These are phyloP conservation scores for Zizania palustris DNA, from an alignment of 202 grass and related monocot genomes.

Conservation along the genomic window DNA sequence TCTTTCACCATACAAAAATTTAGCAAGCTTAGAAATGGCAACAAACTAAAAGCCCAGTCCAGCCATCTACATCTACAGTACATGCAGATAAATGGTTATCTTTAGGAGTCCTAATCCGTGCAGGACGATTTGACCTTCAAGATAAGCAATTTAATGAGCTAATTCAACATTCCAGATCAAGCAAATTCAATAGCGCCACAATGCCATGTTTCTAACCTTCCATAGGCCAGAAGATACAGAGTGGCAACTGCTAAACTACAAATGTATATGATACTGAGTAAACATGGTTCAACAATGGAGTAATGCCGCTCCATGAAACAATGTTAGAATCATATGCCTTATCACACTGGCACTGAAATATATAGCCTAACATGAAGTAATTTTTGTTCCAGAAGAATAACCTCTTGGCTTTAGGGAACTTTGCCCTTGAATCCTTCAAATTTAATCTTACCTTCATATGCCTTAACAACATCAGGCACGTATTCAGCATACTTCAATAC, in stretches of 20 bases:
- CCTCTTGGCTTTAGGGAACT: not conserved
- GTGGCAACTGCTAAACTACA: not conserved
- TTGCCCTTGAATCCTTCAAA: constrained; percentile 36
- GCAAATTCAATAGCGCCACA: constrained; percentile 1
- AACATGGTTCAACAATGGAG: not conserved
- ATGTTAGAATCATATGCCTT: constrained; percentile 15
- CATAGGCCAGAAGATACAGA: not conserved
- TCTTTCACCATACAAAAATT: no score
- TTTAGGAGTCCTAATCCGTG: not conserved
- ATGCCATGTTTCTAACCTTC: constrained; percentile 5
- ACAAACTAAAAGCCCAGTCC: no score
- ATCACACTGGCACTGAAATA: constrained; percentile 6
- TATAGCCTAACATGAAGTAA: not conserved
- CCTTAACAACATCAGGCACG: constrained; percentile 54
- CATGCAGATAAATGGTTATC: no score
- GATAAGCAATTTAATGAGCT: not conserved
- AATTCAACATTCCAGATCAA: constrained; percentile 20
- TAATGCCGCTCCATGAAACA: not conserved
- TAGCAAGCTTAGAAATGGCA: no score
- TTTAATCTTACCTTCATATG: constrained; percentile 54
- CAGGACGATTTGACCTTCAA: not conserved
- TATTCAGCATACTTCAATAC: constrained; percentile 35
- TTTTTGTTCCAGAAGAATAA: not conserved
- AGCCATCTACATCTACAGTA: no score
- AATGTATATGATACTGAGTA: constrained; percentile 3